Percentiles rank a stretch among this genome's conserved stretches.
Evolutionary conservation across 2,329 filamentous ascomycete genomes (phyloP).

Genomic region (Neurospora sp.): DNA sequence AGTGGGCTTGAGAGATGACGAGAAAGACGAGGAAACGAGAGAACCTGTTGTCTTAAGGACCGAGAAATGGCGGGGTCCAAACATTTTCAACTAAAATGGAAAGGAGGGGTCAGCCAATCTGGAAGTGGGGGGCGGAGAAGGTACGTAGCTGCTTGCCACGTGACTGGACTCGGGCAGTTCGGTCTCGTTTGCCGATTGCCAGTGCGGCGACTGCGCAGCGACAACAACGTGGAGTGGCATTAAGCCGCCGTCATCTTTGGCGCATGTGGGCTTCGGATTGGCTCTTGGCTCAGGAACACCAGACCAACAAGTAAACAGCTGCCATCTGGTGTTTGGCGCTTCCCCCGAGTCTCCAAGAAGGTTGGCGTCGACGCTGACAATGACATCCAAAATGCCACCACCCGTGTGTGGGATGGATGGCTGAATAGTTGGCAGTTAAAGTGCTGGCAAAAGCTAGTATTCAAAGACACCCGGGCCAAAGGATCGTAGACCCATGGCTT

Average conservation of each 20-base stretch:
- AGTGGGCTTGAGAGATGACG: constrained; percentile 28
- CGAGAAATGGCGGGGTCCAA: constrained; percentile 29
- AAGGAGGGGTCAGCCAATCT: constrained; percentile 18
- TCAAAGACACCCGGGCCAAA: not conserved
- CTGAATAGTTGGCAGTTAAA: not conserved
- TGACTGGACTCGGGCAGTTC: not conserved
- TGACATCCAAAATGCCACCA: not conserved
- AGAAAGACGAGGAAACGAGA: constrained; percentile 23
- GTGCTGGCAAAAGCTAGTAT: not conserved
- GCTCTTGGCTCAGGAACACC: not conserved
- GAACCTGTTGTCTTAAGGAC: constrained; percentile 14
- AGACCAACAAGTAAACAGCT: not conserved
- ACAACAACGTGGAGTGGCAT: not conserved
- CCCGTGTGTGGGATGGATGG: not conserved
- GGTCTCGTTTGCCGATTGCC: not conserved
- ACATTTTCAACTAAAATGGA: constrained; percentile 20
- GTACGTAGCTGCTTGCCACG: constrained; percentile 6
- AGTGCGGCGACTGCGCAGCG: not conserved
- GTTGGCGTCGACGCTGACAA: not conserved
- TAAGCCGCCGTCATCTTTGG: not conserved
- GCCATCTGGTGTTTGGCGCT: not conserved
- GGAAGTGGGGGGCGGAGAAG: constrained; percentile 6
- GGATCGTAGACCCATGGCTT: not conserved
- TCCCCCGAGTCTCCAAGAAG: not conserved
- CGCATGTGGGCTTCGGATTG: not conserved